Evolutionary conservation across 352 stramenopile species (phyloP).

Genomic region (Pythium oligandrum): DNA sequence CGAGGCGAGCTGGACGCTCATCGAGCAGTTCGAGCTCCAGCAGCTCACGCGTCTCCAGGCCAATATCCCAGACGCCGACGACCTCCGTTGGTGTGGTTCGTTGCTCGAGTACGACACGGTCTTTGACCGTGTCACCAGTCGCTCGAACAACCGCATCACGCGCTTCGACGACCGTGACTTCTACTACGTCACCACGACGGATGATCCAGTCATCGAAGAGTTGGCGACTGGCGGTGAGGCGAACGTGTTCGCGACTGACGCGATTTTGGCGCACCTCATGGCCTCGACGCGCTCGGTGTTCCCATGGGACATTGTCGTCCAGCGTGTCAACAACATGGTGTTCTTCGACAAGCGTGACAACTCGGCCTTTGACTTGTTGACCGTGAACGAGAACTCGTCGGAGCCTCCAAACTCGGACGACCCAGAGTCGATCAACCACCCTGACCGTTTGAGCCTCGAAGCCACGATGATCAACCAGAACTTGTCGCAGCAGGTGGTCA

Average conservation of each 20-base stretch:
- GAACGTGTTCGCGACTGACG: slow-evolving; percentile 96
- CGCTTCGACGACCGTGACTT: slow-evolving; percentile 91
- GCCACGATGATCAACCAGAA: slow-evolving; percentile 99
- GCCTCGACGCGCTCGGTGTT: slow-evolving; percentile 93
- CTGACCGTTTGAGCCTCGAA: slow-evolving; percentile 93
- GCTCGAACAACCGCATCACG: slow-evolving; percentile 71
- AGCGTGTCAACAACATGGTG: slow-evolving; percentile 91
- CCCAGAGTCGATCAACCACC: slow-evolving; percentile 93
- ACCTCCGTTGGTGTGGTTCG: slow-evolving; percentile 94
- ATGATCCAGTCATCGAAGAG: slow-evolving; percentile 95
- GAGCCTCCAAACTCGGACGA: slow-evolving; percentile 85
- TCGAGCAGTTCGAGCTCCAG: slow-evolving; percentile 96
- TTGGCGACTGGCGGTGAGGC: slow-evolving; percentile 87
- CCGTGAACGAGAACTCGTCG: slow-evolving; percentile 94
- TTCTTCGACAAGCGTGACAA: slow-evolving; percentile 98
- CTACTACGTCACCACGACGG: slow-evolving; percentile 95
- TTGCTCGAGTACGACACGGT: slow-evolving; percentile 93
- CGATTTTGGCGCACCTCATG: slow-evolving; percentile 97
- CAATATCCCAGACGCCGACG: slow-evolving; percentile 80
- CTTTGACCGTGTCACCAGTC: slow-evolving; percentile 92
- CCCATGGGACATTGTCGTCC: slow-evolving; percentile 96
- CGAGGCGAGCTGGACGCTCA: slow-evolving; percentile 87
- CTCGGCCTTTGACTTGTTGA: slow-evolving; percentile 93
- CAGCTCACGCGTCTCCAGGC: slow-evolving; percentile 94
- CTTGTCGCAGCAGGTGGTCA: slow-evolving; percentile 96